Conservation (phyloP, 108 stramenopile species). For the Seminavis robusta region DNA sequence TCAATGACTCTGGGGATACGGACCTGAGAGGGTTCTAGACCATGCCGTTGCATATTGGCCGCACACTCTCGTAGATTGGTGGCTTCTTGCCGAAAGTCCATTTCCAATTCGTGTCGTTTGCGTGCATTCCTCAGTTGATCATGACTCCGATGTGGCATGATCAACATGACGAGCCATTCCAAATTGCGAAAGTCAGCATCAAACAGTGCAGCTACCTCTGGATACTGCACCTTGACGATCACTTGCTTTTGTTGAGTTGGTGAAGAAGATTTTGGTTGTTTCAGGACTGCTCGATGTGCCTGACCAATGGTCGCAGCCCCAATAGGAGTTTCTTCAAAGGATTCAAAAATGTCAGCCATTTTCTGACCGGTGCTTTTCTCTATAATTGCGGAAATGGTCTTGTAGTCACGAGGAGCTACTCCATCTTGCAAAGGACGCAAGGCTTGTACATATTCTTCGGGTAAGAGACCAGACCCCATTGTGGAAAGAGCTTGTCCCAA, state of each 20-base stretch:
- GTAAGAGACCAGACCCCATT: conserved; percentile 41
- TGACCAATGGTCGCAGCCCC: conserved; percentile 69
- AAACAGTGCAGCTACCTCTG: conserved; percentile 60
- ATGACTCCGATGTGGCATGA: conserved; percentile 31
- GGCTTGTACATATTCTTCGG: conserved; percentile 43
- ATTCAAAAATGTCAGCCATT: conserved; percentile 47
- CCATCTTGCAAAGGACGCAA: conserved; percentile 64
- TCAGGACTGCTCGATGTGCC: conserved; percentile 55
- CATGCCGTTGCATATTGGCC: conserved; percentile 41
- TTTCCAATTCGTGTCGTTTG: conserved; percentile 33
- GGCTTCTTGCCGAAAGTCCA: conserved; percentile 67
- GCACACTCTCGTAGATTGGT: conserved; percentile 54
- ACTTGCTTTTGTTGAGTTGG: conserved; percentile 12
- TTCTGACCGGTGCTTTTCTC: conserved; percentile 28
- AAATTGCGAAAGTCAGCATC: conserved; percentile 64
- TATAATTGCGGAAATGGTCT: conserved; percentile 50
- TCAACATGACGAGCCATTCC: conserved; percentile 40
- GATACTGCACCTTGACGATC: conserved; percentile 81
- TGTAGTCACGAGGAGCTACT: conserved; percentile 38
- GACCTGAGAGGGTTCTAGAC: conserved; percentile 35
- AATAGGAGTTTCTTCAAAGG: conserved; percentile 61
- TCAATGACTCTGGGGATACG: conserved; percentile 49
- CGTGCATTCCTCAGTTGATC: conserved; percentile 31
- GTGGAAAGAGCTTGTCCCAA: conserved; percentile 59
- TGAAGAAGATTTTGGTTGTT: conserved; percentile 5